phyloP scores from a whole-genome alignment of 2,329 filamentous ascomycete genomes.

The Neofusicoccum kwambonambiense region DNA sequence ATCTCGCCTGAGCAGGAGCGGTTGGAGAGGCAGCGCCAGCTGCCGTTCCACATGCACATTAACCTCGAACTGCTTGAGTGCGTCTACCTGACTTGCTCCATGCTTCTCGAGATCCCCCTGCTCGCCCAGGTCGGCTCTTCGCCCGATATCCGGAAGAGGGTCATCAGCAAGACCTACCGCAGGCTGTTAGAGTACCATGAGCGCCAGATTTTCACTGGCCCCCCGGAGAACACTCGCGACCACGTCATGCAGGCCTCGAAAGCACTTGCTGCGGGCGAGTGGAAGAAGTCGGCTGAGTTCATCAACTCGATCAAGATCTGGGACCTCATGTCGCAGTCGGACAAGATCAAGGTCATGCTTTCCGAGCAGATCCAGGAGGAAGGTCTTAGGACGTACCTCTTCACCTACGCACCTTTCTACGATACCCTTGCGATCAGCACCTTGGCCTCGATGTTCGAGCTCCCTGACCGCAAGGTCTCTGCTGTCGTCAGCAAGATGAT shows the following conservation, averaged over 20 bases:
- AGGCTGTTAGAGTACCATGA: slow-evolving; percentile 99
- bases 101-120: slow-evolving; percentile 97
- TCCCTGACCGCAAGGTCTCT: slow-evolving; percentile 85
- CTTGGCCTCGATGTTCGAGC: slow-evolving; percentile 91
- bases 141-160: slow-evolving; percentile 92
- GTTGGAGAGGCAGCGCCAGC: slow-evolving; percentile 91
- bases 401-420: slow-evolving; percentile 99
- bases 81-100: slow-evolving; percentile 97
- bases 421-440: slow-evolving; percentile 88
- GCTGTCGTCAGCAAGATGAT: slow-evolving; percentile 99
- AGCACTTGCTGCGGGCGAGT: slow-evolving; percentile 92
- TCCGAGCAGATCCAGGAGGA: slow-evolving; percentile 98
- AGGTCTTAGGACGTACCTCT: slow-evolving; percentile 95
- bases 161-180: slow-evolving; percentile 99
- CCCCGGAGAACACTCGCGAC: slow-evolving; percentile 97
- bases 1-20: slow-evolving; percentile 98
- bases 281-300: slow-evolving; percentile 93
- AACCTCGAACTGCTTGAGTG: slow-evolving; percentile 98
- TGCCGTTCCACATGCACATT: slow-evolving; percentile 99
- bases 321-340: slow-evolving; percentile 91
- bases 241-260: slow-evolving; percentile 99
- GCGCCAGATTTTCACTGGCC: slow-evolving; percentile 97
- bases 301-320: slow-evolving; percentile 99
- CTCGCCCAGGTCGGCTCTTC: slow-evolving; percentile 95
- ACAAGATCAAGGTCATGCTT: slow-evolving; percentile 95